Evolutionary conservation across 176 grass and related monocot genomes (phyloP).

Genomic region (bread wheat (Triticum aestivum)): DNA sequence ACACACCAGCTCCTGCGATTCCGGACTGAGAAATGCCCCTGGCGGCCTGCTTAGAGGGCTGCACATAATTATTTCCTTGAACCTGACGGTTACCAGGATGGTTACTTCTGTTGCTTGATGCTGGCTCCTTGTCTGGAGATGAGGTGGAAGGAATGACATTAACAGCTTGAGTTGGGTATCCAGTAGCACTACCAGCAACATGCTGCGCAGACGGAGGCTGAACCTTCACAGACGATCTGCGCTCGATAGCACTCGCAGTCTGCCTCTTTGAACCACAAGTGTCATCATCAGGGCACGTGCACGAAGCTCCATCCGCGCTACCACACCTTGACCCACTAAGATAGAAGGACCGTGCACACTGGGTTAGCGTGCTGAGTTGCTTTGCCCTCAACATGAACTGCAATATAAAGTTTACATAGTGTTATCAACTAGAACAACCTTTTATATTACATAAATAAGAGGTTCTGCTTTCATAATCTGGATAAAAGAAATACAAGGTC

Average conservation of each 20-base stretch:
- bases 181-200: constrained; percentile 35
- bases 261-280: constrained; percentile 62
- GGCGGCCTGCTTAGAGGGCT: constrained; percentile 48
- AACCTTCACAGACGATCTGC: constrained; percentile 43
- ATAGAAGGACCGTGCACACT: constrained; percentile 91
- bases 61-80: constrained; percentile 34
- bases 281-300: constrained; percentile 81
- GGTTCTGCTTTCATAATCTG: not conserved
- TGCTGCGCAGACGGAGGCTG: constrained; percentile 35
- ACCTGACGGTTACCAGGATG: constrained; percentile 17
- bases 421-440: constrained; percentile 15
- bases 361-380: constrained; percentile 77
- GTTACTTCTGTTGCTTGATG: constrained; percentile 33
- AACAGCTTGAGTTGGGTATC: constrained; percentile 22
- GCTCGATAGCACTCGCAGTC: constrained; percentile 13
- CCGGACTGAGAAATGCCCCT: constrained; percentile 42
- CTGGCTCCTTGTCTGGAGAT: constrained; percentile 37
- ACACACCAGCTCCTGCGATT: constrained; percentile 51
- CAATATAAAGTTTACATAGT: constrained; percentile 22
- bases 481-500: not conserved
- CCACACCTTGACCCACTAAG: constrained; percentile 75
- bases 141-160: constrained; percentile 42
- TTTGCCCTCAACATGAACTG: constrained; percentile 98
- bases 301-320: constrained; percentile 71
- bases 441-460: not conserved